These are phyloP conservation scores for Plasmodium inui DNA, from an alignment of 169 alveolate species.

Conservation along the genomic window DNA sequence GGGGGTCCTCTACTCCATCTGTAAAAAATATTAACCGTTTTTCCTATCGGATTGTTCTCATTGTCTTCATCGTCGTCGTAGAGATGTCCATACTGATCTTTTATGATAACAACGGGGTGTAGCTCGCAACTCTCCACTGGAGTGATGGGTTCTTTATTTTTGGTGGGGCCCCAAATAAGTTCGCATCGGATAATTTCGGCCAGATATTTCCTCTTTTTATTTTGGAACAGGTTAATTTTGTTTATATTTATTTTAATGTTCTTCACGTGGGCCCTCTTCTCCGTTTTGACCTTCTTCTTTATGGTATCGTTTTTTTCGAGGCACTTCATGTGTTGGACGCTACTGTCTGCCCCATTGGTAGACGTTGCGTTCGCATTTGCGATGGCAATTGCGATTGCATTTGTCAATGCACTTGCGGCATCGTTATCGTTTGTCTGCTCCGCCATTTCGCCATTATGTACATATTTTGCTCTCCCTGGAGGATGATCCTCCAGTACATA, in stretches of 20 bases:
- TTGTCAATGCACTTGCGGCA: constrained; percentile 2
- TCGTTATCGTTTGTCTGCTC: not conserved
- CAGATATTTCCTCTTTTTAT: constrained; percentile 26
- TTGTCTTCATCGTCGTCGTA: constrained; percentile 81
- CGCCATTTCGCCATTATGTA: not conserved
- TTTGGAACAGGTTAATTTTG: constrained; percentile 1
- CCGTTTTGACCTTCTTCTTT: not conserved
- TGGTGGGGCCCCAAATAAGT: constrained; percentile 77
- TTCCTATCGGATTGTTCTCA: constrained; percentile 76
- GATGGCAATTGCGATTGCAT: not conserved
- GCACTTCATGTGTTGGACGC: not conserved
- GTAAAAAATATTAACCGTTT: constrained; percentile 74
- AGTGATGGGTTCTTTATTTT: constrained; percentile 80
- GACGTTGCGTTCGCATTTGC: not conserved
- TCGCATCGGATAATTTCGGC: constrained; percentile 80
- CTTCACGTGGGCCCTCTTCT: not conserved
- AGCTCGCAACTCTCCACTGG: constrained; percentile 87
- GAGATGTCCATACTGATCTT: constrained; percentile 78
- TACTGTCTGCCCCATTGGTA: not conserved
- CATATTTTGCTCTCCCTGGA: not conserved
- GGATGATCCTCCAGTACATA: not conserved
- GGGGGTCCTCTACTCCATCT: constrained; percentile 88
- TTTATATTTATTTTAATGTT: not conserved
- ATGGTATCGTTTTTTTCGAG: not conserved
- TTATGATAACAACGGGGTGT: constrained; percentile 84